phyloP scores from a whole-genome alignment of 2,329 filamentous ascomycete genomes.

The Sarocladium strictum region DNA sequence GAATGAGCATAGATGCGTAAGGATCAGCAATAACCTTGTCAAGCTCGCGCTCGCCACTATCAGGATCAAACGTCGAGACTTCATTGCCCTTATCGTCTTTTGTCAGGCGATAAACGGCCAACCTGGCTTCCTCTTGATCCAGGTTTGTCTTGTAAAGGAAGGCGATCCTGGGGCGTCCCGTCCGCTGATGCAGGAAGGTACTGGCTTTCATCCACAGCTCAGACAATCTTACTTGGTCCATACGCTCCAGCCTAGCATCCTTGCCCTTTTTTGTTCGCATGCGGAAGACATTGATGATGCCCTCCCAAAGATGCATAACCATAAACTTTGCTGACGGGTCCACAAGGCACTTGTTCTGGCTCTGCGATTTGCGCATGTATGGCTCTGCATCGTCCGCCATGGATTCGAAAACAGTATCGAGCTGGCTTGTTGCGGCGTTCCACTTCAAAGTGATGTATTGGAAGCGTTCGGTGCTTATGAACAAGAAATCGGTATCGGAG shows the following conservation, averaged over 20 bases:
- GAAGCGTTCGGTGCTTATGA: conserved; percentile 84
- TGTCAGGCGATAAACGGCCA: conserved; percentile 55
- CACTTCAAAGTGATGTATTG: conserved; percentile 89
- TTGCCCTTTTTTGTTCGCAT: conserved; percentile 39
- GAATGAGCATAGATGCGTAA: conserved; percentile 56
- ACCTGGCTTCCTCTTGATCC: conserved; percentile 45
- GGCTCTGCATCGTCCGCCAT: conserved; percentile 51
- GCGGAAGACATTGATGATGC: conserved; percentile 49
- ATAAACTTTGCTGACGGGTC: conserved; percentile 67
- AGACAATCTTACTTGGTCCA: conserved; percentile 50
- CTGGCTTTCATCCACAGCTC: conserved; percentile 56
- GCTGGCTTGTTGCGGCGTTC: conserved; percentile 51
- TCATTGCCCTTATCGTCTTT: conserved; percentile 50
- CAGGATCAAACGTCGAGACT: conserved; percentile 48
- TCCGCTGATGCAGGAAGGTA: conserved; percentile 52
- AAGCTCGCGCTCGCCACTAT: conserved; percentile 47
- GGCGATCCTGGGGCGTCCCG: conserved; percentile 51
- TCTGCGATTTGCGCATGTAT: conserved; percentile 71
- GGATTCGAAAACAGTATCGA: conserved; percentile 46
- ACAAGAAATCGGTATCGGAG: conserved; percentile 74
- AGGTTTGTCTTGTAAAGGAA: conserved; percentile 51
- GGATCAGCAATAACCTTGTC: conserved; percentile 47
- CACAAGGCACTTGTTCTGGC: conserved; percentile 74
- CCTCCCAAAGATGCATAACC: conserved; percentile 55
- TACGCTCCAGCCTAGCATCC: conserved; percentile 36